These are phyloP conservation scores for Colletotrichum musae DNA, from an alignment of 2,329 filamentous ascomycete species.

Conservation along the genomic window DNA sequence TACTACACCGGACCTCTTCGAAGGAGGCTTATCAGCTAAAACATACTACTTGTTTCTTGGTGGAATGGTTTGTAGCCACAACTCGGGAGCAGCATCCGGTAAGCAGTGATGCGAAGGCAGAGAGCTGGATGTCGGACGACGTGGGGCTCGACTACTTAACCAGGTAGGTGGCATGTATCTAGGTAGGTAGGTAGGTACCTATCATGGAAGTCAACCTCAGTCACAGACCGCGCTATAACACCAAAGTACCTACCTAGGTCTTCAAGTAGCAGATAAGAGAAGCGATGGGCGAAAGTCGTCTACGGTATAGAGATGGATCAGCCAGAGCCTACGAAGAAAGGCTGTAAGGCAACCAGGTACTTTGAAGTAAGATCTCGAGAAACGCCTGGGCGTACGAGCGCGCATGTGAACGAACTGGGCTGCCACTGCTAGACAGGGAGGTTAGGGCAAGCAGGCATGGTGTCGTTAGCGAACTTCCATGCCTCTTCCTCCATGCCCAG, in stretches of 20 bases:
- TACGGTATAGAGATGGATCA: too few relatives aligned
- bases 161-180: too few relatives aligned
- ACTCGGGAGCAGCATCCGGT: too few relatives aligned
- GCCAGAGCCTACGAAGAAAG: too few relatives aligned
- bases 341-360: too few relatives aligned
- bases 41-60: too few relatives aligned
- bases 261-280: too few relatives aligned
- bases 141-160: background rate
- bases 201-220: slow-evolving; percentile 2
- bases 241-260: background rate
- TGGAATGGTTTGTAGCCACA: too few relatives aligned
- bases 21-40: background rate
- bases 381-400: background rate
- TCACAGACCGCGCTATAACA: slow-evolving; percentile 4
- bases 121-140: slow-evolving; percentile 10
- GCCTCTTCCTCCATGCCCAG: background rate
- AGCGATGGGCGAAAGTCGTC: too few relatives aligned
- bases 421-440: background rate
- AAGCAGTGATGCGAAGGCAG: background rate
- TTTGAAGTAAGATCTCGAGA: background rate
- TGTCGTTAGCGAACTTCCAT: background rate
- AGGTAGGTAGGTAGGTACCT: too few relatives aligned
- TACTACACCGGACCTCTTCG: slow-evolving; percentile 1
- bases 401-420: background rate
- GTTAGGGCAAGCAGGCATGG: background rate